Evolutionary conservation across 495 filamentous ascomycete species (phyloP).

Genomic region (Tuber melanosporum): DNA sequence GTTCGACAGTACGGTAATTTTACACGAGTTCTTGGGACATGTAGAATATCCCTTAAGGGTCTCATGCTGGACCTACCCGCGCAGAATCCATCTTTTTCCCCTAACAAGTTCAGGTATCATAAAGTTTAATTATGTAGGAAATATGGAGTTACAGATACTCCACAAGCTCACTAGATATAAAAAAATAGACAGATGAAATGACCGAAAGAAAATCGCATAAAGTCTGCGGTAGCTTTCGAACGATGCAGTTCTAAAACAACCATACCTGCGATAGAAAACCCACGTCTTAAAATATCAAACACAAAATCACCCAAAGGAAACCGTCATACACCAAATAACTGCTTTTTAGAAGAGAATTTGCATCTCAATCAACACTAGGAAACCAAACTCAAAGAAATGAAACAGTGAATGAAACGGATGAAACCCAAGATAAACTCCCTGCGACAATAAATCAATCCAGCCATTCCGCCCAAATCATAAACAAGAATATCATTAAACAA

Average conservation of each 20-base stretch:
- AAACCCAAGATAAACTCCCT: conserved; percentile 1
- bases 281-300: background rate
- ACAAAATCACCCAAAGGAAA: background rate
- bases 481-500: background rate
- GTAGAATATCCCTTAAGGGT: background rate
- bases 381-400: background rate
- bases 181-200: background rate
- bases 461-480: background rate
- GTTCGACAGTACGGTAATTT: background rate
- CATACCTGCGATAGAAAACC: background rate
- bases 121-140: background rate
- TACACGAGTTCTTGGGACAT: background rate
- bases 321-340: background rate
- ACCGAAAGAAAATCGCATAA: background rate
- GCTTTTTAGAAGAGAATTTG: background rate
- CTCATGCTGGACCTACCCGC: background rate
- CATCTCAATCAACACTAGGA: background rate
- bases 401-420: background rate
- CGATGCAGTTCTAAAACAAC: background rate
- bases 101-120: background rate
- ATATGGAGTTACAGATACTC: background rate
- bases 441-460: background rate
- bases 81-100: background rate
- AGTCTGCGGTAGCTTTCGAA: background rate
- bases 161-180: background rate